Evolutionary conservation across 1,139 yeast species (phyloP).

Genomic region (Hanseniaspora uvarum): DNA sequence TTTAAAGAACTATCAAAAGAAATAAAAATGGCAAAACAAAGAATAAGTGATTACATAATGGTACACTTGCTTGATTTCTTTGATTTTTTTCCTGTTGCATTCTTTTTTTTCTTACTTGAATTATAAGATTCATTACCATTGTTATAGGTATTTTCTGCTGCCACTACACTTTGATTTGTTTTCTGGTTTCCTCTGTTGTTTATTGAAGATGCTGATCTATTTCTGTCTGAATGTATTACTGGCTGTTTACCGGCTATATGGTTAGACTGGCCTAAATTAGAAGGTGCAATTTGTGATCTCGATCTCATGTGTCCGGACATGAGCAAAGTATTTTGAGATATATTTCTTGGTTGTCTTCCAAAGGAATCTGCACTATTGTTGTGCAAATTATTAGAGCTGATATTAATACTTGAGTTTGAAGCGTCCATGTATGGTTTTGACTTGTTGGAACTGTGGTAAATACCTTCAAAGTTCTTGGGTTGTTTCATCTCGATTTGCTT

Average conservation of each 20-base stretch:
- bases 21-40: background rate
- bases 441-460: background rate
- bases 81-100: background rate
- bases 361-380: background rate
- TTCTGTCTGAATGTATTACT: background rate
- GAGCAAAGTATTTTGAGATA: conserved; percentile 6
- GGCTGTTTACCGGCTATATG: background rate
- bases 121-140: background rate
- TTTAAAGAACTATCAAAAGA: too few species aligned
- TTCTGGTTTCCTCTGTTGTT: background rate
- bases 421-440: background rate
- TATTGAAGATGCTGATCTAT: background rate
- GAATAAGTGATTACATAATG: background rate
- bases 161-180: background rate
- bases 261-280: background rate
- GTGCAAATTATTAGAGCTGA: background rate
- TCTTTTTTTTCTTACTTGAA: background rate
- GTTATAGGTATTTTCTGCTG: background rate
- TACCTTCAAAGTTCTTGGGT: background rate
- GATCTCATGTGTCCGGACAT: conserved; percentile 17
- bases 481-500: conserved; percentile 10
- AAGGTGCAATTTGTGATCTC: conserved; percentile 12
- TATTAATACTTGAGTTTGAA: background rate
- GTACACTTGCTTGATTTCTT: conserved; percentile 7
- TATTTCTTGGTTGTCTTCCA: background rate